These are phyloP conservation scores for Mallotus repandus DNA, from an alignment of 441 rosid species.

Conservation along the genomic window DNA sequence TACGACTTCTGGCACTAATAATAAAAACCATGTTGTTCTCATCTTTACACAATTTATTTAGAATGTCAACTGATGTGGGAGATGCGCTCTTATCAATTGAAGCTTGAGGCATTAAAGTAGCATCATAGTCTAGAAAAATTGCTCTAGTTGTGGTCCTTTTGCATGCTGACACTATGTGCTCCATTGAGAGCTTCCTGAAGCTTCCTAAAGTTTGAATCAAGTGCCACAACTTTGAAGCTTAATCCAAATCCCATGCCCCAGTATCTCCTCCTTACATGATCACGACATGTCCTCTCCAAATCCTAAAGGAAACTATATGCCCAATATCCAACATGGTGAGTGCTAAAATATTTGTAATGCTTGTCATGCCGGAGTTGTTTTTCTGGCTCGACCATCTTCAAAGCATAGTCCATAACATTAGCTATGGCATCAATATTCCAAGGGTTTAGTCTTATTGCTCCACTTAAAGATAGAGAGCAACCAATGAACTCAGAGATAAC, in stretches of 20 bases:
- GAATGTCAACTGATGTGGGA: conserved; percentile 52
- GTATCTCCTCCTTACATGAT: conserved; percentile 68
- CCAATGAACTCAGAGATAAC: conserved; percentile 91
- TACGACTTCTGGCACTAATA: conserved; percentile 71
- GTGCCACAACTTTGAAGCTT: conserved; percentile 78
- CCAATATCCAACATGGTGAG: conserved; percentile 91
- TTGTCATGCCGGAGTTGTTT: conserved; percentile 89
- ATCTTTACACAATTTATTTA: conserved; percentile 66
- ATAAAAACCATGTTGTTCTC: conserved; percentile 68
- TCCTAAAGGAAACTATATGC: conserved; percentile 85
- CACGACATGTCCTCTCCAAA: conserved; percentile 77
- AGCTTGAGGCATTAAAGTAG: conserved; percentile 83
- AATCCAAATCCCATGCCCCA: conserved; percentile 92
- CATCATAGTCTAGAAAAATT: conserved; percentile 84
- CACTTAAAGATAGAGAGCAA: conserved; percentile 88
- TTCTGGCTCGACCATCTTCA: conserved; percentile 63
- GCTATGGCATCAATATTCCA: conserved; percentile 89
- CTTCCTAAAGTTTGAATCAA: conserved; percentile 79
- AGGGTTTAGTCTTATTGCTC: conserved; percentile 85
- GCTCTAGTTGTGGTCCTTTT: conserved; percentile 68
- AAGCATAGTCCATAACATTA: conserved; percentile 79
- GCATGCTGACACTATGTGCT: conserved; percentile 78
- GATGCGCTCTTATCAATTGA: conserved; percentile 77
- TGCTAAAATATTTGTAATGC: conserved; percentile 83
- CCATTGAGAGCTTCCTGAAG: conserved; percentile 85